Conservation (phyloP, 805 yeast species). For the Cyberlindnera mrakii region DNA sequence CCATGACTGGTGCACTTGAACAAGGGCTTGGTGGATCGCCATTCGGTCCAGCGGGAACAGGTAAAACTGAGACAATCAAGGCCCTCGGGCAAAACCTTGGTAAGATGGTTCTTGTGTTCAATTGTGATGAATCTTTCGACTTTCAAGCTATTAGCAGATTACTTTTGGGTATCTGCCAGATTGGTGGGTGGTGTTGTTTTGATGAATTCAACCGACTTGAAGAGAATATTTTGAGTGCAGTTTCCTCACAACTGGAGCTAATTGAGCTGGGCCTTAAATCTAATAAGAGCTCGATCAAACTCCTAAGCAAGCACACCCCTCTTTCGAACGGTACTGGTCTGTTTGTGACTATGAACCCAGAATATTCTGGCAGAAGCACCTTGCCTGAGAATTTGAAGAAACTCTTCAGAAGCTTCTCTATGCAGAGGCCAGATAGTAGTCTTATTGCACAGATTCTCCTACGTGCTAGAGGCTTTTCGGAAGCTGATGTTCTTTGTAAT, state of each 20-base stretch:
- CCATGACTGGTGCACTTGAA: constrained; percentile 69
- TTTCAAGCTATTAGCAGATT: constrained; percentile 73
- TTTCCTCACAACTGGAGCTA: constrained; percentile 70
- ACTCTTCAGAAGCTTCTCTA: constrained; percentile 68
- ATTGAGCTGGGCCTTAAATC: constrained; percentile 52
- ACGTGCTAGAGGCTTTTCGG: constrained; percentile 61
- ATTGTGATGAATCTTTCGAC: constrained; percentile 89
- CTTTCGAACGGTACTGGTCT: constrained; percentile 55
- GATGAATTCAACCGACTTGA: constrained; percentile 89
- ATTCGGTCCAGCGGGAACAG: constrained; percentile 96
- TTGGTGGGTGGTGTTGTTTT: constrained; percentile 94
- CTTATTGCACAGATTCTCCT: constrained; percentile 69
- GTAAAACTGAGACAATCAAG: constrained; percentile 88
- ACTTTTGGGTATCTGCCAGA: constrained; percentile 67
- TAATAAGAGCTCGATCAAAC: constrained; percentile 23
- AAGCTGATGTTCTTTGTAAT: constrained; percentile 39
- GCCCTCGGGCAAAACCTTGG: constrained; percentile 79
- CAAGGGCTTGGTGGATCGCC: constrained; percentile 84
- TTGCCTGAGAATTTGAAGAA: constrained; percentile 84
- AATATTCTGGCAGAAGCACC: constrained; percentile 73
- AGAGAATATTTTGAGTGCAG: constrained; percentile 69
- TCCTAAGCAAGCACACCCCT: constrained; percentile 35
- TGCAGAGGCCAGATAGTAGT: constrained; percentile 65
- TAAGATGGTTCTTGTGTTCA: constrained; percentile 74
- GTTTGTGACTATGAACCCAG: constrained; percentile 89